These are phyloP conservation scores for Lonicera japonica DNA, from an alignment of 129 eudicot species.

Conservation along the genomic window DNA sequence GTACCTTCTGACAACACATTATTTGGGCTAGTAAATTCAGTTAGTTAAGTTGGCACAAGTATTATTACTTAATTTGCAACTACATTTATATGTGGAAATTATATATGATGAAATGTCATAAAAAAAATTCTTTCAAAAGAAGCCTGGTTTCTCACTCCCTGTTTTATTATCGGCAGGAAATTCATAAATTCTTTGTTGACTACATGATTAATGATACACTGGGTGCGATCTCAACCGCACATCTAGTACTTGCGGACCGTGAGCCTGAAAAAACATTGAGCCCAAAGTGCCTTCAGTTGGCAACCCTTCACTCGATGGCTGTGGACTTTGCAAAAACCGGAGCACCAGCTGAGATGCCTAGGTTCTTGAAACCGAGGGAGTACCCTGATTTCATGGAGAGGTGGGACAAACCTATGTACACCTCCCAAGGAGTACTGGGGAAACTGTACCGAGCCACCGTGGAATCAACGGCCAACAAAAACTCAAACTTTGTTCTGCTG, in stretches of 20 bases:
- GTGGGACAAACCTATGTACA: slow-evolving; percentile 68
- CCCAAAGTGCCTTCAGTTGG: slow-evolving; percentile 63
- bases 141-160: background rate
- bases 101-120: background rate
- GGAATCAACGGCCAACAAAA: slow-evolving; percentile 17
- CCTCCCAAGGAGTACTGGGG: slow-evolving; percentile 67
- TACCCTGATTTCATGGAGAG: slow-evolving; percentile 91
- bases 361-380: slow-evolving; percentile 52
- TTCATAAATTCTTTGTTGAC: slow-evolving; percentile 71
- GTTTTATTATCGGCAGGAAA: slow-evolving; percentile 48
- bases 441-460: slow-evolving; percentile 75
- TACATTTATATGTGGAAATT: background rate
- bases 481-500: slow-evolving; percentile 21
- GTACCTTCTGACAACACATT: no score
- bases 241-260: slow-evolving; percentile 74
- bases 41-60: no score
- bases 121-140: no score
- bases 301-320: slow-evolving; percentile 91
- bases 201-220: slow-evolving; percentile 79
- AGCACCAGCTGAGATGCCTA: slow-evolving; percentile 95
- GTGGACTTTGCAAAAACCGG: slow-evolving; percentile 92
- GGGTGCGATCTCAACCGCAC: slow-evolving; percentile 84
- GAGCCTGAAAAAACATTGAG: slow-evolving; percentile 81
- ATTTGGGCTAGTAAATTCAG: no score
- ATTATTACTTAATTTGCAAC: no score